These are phyloP conservation scores for Umbelopsis sp. DNA, from an alignment of 192 early-diverging fungal species.

Conservation along the genomic window DNA sequence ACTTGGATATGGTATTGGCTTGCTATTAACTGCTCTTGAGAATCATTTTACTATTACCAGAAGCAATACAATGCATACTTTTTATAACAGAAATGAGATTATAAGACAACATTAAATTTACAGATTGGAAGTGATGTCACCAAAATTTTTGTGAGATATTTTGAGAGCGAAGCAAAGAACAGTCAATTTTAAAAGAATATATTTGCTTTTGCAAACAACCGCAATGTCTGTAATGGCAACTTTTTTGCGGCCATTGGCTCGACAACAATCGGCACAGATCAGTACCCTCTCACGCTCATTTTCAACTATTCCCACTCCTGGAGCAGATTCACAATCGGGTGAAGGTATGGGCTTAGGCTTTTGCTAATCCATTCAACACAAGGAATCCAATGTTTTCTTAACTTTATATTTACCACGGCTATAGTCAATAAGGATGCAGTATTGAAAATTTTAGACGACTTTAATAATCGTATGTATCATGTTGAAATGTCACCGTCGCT, in stretches of 20 bases:
- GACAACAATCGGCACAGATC: not conserved
- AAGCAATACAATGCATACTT: too few species aligned
- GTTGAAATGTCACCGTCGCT: too few species aligned
- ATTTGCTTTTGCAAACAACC: not conserved
- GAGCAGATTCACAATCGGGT: not conserved
- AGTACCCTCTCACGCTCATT: not conserved
- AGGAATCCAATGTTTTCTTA: too few species aligned
- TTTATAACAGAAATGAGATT: too few species aligned
- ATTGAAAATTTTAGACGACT: slow-evolving; percentile 5
- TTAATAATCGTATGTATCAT: not conserved
- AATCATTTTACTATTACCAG: too few species aligned
- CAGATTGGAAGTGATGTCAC: too few species aligned
- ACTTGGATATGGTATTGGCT: too few species aligned
- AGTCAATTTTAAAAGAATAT: too few species aligned
- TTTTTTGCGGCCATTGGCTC: not conserved
- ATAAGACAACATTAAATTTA: too few species aligned
- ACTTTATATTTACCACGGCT: not conserved
- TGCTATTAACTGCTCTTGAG: too few species aligned
- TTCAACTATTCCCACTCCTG: not conserved
- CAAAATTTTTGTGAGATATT: too few species aligned
- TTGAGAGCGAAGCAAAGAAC: too few species aligned
- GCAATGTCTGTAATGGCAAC: not conserved
- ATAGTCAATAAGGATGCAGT: not conserved
- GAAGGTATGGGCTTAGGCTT: not conserved
- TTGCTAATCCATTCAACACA: not conserved